phyloP scores from a whole-genome alignment of 371 early-diverging fungal species.

The Mucor circinelloides region DNA sequence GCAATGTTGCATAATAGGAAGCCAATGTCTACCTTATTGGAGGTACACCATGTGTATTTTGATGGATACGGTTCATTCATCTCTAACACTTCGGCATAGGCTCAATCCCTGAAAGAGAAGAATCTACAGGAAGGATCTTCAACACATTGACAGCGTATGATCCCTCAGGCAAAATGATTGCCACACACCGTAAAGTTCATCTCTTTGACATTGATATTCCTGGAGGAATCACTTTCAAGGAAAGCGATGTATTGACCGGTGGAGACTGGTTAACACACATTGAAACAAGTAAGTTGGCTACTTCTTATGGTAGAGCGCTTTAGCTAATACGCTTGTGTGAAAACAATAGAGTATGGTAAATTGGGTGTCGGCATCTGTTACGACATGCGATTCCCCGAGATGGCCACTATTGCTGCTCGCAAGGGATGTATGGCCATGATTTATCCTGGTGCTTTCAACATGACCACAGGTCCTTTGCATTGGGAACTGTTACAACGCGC shows the following conservation, averaged over 20 bases:
- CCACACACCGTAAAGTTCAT: constrained; percentile 81
- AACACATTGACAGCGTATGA: constrained; percentile 93
- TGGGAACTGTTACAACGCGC: constrained; percentile 94
- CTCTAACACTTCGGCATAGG: constrained; percentile 50
- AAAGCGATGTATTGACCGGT: constrained; percentile 81
- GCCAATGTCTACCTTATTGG: constrained; percentile 79
- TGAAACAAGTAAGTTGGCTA: constrained; percentile 69
- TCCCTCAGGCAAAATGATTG: constrained; percentile 74
- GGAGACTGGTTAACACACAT: constrained; percentile 79
- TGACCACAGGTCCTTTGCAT: constrained; percentile 92
- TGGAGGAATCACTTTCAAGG: constrained; percentile 89
- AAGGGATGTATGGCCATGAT: constrained; percentile 90
- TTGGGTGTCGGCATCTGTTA: constrained; percentile 96
- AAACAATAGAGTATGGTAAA: constrained; percentile 68
- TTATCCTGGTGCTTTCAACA: constrained; percentile 97
- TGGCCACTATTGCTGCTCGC: constrained; percentile 92
- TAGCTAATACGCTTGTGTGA: no score
- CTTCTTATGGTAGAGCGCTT: no score
- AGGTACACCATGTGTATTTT: constrained; percentile 43
- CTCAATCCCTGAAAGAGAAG: constrained; percentile 86
- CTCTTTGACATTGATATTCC: constrained; percentile 97
- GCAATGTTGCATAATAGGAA: constrained; percentile 47
- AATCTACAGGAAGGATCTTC: constrained; percentile 64
- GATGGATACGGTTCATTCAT: no score
- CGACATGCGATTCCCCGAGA: constrained; percentile 94